These are phyloP conservation scores for Lasiosphaeris hirsuta DNA, from an alignment of 495 filamentous ascomycete species.

Conservation along the genomic window DNA sequence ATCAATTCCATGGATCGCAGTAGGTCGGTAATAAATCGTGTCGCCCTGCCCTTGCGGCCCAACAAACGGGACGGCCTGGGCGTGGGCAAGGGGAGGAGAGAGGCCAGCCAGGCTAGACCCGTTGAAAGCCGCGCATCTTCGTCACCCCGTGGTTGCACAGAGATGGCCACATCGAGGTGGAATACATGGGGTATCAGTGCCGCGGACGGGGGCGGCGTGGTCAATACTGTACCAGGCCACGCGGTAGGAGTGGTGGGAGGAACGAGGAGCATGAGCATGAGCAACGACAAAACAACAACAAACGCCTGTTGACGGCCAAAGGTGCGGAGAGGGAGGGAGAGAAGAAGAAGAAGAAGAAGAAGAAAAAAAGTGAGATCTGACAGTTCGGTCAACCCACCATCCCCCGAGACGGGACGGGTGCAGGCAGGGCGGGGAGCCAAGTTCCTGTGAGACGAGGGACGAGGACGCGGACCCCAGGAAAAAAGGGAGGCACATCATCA, in stretches of 20 bases:
- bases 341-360: too few relatives aligned
- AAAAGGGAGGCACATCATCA: conserved; percentile 15
- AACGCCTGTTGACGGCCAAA: background rate
- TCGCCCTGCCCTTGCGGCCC: background rate
- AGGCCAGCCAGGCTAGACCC: background rate
- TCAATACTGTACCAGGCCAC: conserved; percentile 7
- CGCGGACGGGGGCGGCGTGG: conserved; percentile 4
- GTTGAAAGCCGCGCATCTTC: background rate
- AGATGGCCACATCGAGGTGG: background rate
- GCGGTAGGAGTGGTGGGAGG: background rate
- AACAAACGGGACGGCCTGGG: background rate
- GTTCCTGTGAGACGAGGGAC: conserved; percentile 18
- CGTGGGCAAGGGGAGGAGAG: background rate
- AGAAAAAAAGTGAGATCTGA: conserved; percentile 35
- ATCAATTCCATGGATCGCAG: background rate
- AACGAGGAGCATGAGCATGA: too few relatives aligned
- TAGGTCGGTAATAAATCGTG: background rate
- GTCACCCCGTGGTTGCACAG: background rate
- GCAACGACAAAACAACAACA: background rate
- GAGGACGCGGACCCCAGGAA: background rate
- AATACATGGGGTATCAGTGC: too few relatives aligned
- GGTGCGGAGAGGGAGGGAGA: background rate
- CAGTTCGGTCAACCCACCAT: conserved; percentile 10
- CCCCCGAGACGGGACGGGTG: conserved; percentile 1
- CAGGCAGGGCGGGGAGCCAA: conserved; percentile 11